These are phyloP conservation scores for Fusarium camptoceras DNA, from an alignment of 2,329 filamentous ascomycete genomes.

Conservation along the genomic window DNA sequence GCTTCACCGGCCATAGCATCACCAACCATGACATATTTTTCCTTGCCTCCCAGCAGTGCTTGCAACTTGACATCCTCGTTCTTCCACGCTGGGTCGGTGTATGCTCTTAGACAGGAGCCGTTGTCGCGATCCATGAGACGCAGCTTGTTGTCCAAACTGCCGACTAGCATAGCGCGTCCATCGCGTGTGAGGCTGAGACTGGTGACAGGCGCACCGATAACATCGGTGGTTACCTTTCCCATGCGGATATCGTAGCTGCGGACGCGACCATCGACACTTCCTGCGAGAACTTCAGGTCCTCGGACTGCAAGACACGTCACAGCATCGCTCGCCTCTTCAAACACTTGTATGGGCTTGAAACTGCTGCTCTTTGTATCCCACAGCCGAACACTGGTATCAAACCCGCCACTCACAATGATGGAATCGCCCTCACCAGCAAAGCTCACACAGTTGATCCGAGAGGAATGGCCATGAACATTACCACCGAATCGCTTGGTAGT, in stretches of 20 bases:
- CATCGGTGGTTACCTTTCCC: constrained; percentile 77
- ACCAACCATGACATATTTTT: constrained; percentile 82
- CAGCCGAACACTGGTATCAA: constrained; percentile 79
- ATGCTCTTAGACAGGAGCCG: constrained; percentile 79
- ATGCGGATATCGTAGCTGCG: constrained; percentile 85
- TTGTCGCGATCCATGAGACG: constrained; percentile 83
- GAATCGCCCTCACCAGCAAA: constrained; percentile 82
- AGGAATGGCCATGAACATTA: constrained; percentile 71
- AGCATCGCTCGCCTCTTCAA: constrained; percentile 79
- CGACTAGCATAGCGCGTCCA: constrained; percentile 79
- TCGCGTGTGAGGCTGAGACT: constrained; percentile 78
- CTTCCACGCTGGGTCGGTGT: constrained; percentile 66
- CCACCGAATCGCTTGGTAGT: constrained; percentile 80
- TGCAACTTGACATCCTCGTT: constrained; percentile 82
- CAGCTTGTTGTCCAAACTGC: constrained; percentile 79
- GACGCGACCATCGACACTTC: constrained; percentile 86
- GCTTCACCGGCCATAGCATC: constrained; percentile 69
- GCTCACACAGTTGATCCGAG: constrained; percentile 80
- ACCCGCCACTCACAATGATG: constrained; percentile 78
- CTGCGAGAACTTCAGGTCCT: constrained; percentile 72
- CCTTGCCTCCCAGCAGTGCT: constrained; percentile 78
- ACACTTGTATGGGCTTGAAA: constrained; percentile 75
- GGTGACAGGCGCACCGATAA: constrained; percentile 78
- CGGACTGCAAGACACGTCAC: constrained; percentile 64
- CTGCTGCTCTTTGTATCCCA: constrained; percentile 74